phyloP scores from a whole-genome alignment of 1,284 basidiomycete genomes.

The Earliella scabrosa region DNA sequence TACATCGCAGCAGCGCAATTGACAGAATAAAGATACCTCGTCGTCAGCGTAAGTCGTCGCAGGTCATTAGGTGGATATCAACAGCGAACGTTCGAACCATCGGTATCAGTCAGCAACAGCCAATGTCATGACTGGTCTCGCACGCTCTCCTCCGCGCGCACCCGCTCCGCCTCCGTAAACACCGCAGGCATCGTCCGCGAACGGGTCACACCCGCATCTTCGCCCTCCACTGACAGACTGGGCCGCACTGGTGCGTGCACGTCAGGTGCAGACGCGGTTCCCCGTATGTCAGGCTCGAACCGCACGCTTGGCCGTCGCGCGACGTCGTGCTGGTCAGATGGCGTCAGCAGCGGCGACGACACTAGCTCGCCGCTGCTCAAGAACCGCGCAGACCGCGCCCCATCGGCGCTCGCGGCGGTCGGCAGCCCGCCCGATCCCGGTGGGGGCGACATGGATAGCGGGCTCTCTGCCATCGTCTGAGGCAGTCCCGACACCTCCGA shows the following conservation, averaged over 20 bases:
- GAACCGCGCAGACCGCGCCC: constrained; percentile 6
- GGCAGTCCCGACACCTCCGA: constrained; percentile 15
- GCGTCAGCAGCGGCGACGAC: constrained; percentile 11
- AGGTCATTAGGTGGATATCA: neutral
- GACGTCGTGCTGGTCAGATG: neutral
- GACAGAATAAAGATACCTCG: constrained; percentile 7
- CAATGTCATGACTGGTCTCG: constrained; percentile 1
- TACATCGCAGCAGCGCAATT: neutral
- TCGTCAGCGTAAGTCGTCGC: constrained; percentile 5
- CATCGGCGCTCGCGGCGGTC: neutral
- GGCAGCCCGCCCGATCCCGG: neutral
- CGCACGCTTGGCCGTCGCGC: constrained; percentile 15
- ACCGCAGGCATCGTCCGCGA: constrained; percentile 20
- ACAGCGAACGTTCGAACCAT: no score
- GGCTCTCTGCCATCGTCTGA: constrained; percentile 10
- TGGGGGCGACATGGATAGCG: neutral
- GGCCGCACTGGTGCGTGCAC: constrained; percentile 8
- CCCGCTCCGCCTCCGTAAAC: constrained; percentile 18
- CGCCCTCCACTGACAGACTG: neutral
- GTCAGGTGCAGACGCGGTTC: constrained; percentile 7
- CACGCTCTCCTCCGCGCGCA: constrained; percentile 16
- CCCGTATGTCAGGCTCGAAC: constrained; percentile 14
- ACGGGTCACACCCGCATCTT: constrained; percentile 12
- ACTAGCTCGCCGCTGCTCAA: constrained; percentile 17
- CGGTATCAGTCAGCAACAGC: neutral